phyloP scores from a whole-genome alignment of 2,329 filamentous ascomycete genomes.

The Leptosphaerulina australis region DNA sequence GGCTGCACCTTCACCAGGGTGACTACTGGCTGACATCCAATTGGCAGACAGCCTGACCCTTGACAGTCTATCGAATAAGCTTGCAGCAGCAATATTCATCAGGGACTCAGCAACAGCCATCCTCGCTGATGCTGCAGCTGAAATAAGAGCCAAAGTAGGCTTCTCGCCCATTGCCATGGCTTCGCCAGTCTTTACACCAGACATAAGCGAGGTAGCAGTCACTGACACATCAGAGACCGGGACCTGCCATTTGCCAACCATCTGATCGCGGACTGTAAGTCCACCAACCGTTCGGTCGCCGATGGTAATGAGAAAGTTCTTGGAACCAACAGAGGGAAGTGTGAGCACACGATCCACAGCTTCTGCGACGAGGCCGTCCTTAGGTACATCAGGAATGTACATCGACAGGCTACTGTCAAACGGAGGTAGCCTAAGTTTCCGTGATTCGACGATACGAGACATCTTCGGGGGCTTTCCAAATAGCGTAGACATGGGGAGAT shows the following conservation, averaged over 20 bases:
- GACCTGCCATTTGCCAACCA: constrained; percentile 95
- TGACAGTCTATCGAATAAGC: constrained; percentile 72
- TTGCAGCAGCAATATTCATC: constrained; percentile 87
- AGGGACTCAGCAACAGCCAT: constrained; percentile 96
- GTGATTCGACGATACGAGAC: constrained; percentile 73
- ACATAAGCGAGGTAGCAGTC: constrained; percentile 79
- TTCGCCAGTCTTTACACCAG: constrained; percentile 78
- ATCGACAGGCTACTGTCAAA: constrained; percentile 78
- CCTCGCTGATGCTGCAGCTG: constrained; percentile 83
- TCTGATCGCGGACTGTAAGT: constrained; percentile 85
- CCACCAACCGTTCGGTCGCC: constrained; percentile 91
- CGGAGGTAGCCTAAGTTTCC: constrained; percentile 68
- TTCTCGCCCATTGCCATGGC: constrained; percentile 99
- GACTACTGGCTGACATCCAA: constrained; percentile 98
- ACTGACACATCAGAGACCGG: constrained; percentile 94
- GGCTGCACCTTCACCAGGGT: constrained; percentile 88
- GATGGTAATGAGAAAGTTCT: constrained; percentile 96
- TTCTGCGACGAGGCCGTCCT: constrained; percentile 63
- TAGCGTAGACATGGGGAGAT: constrained; percentile 84
- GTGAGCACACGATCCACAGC: constrained; percentile 82
- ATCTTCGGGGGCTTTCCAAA: constrained; percentile 89
- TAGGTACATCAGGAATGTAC: constrained; percentile 65
- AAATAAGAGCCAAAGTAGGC: constrained; percentile 86
- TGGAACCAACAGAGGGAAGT: constrained; percentile 91
- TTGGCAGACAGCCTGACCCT: constrained; percentile 91